Percentiles rank a stretch among this genome's conserved stretches.
These are phyloP conservation scores for Dunaliella primolecta DNA, from an alignment of 139 green algal species.

Conservation along the genomic window DNA sequence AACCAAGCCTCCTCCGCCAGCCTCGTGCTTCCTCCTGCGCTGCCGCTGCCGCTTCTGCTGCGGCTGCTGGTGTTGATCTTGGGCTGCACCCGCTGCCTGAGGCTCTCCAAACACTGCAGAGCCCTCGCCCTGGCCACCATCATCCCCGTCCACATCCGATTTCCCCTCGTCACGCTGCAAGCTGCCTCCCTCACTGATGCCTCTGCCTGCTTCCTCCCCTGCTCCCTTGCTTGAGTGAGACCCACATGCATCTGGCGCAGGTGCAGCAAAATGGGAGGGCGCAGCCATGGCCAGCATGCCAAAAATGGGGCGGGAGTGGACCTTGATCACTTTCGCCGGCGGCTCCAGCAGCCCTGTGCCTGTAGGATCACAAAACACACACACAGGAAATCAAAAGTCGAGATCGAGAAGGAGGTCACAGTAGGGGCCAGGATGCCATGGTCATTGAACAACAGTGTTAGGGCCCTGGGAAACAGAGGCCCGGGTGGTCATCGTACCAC, in stretches of 20 bases:
- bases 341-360: constrained; percentile 11
- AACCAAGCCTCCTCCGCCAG: neutral
- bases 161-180: neutral
- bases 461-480: no score
- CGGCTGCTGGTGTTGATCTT: neutral
- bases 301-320: constrained; percentile 32
- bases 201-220: neutral
- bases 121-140: no score
- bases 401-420: no score
- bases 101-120: no score
- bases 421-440: no score
- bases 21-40: no score
- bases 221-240: neutral
- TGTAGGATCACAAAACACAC: constrained; percentile 1
- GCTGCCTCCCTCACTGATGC: no score
- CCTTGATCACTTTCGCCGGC: constrained; percentile 1
- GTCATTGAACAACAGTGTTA: no score
- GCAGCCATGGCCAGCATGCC: neutral
- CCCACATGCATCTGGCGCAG: no score
- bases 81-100: neutral
- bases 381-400: no score
- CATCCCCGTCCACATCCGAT: neutral
- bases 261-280: no score
- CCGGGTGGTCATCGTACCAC: no score
- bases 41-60: neutral